These are phyloP conservation scores for Podospora comata DNA, from an alignment of 495 filamentous ascomycete genomes.

Conservation along the genomic window DNA sequence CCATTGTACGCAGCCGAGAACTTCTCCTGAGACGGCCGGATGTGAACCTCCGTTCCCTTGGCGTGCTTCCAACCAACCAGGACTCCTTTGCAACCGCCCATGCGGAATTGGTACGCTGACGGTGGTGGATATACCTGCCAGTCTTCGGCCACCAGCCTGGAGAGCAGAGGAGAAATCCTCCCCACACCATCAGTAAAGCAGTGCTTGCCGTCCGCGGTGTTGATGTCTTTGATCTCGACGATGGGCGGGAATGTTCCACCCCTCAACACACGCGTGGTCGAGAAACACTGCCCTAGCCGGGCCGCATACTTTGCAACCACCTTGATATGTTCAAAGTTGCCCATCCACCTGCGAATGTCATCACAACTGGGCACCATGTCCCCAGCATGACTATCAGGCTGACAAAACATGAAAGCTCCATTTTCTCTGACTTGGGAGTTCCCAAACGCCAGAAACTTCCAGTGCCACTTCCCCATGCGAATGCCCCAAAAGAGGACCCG, in stretches of 20 bases:
- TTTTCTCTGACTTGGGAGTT: slow-evolving; percentile 94
- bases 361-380: slow-evolving; percentile 57
- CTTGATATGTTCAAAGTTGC: slow-evolving; percentile 71
- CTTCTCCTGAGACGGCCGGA: slow-evolving; percentile 83
- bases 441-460: slow-evolving; percentile 89
- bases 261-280: slow-evolving; percentile 73
- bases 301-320: slow-evolving; percentile 83
- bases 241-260: slow-evolving; percentile 42
- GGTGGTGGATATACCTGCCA: slow-evolving; percentile 59
- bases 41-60: slow-evolving; percentile 60
- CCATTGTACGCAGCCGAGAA: slow-evolving; percentile 68
- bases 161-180: slow-evolving; percentile 78
- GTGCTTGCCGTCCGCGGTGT: slow-evolving; percentile 63
- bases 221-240: slow-evolving; percentile 62
- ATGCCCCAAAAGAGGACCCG: slow-evolving; percentile 75
- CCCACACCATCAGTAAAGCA: slow-evolving; percentile 92
- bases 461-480: slow-evolving; percentile 72
- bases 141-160: slow-evolving; percentile 63
- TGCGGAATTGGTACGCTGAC: slow-evolving; percentile 85
- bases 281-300: slow-evolving; percentile 90
- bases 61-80: slow-evolving; percentile 66
- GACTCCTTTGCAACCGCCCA: slow-evolving; percentile 90
- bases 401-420: slow-evolving; percentile 81
- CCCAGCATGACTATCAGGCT: slow-evolving; percentile 41
- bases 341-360: slow-evolving; percentile 88